phyloP scores from a whole-genome alignment of 148 eudicot species.

The Cornus kousa region DNA sequence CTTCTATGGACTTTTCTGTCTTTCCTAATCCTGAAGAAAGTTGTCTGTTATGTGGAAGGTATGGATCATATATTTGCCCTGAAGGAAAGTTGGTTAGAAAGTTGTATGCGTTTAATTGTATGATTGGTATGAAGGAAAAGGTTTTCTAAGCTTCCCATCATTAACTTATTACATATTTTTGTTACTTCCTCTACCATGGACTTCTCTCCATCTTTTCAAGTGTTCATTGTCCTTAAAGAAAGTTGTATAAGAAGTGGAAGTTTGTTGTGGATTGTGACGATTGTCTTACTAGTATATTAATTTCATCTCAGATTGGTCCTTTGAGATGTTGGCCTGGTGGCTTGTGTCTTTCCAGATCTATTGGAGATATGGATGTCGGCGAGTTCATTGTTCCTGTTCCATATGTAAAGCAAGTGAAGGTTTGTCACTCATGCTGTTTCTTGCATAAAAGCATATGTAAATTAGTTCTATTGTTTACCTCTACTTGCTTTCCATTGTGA shows the following conservation, averaged over 20 bases:
- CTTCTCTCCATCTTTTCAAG: neutral
- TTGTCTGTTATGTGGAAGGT: no score
- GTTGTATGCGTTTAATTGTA: no score
- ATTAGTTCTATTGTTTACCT: neutral
- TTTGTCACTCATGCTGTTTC: constrained; percentile 24
- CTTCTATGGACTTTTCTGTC: no score
- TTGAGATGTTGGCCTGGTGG: constrained; percentile 99
- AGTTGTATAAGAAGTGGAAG: neutral
- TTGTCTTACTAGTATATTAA: constrained; percentile 9
- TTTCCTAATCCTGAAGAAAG: no score
- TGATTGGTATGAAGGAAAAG: neutral
- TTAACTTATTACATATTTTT: neutral
- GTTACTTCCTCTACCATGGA: neutral
- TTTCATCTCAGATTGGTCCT: constrained; percentile 76
- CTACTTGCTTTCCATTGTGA: neutral
- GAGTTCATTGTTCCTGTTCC: constrained; percentile 97
- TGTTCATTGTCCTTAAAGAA: neutral
- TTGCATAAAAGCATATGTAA: neutral
- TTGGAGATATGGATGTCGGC: constrained; percentile 98
- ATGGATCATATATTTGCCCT: no score
- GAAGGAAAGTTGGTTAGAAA: no score
- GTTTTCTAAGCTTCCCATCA: neutral
- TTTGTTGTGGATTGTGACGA: neutral
- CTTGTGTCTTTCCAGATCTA: constrained; percentile 89
- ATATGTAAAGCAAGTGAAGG: constrained; percentile 97